Evolutionary conservation across 2,329 filamentous ascomycete genomes (phyloP).

Genomic region (Atkinsonella hypoxylon): DNA sequence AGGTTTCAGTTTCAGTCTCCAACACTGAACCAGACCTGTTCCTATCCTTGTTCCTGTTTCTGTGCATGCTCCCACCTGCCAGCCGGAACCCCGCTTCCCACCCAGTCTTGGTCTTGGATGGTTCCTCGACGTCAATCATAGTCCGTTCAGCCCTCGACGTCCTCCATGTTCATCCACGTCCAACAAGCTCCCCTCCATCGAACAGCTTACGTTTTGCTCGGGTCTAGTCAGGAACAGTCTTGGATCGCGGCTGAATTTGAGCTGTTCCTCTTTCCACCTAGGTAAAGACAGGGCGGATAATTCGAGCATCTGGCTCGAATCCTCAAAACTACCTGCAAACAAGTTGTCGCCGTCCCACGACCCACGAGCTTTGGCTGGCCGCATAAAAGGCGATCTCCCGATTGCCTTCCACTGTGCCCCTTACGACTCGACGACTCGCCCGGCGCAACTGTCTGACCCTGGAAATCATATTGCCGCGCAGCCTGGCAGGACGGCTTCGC

Average conservation of each 20-base stretch:
- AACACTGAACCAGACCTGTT: too few species aligned
- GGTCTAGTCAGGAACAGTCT: too few species aligned
- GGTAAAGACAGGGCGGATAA: not conserved
- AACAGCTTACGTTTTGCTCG: not conserved
- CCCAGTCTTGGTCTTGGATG: too few species aligned
- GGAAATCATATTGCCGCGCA: not conserved
- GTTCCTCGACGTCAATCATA: too few species aligned
- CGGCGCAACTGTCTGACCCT: not conserved
- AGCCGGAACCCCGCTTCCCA: too few species aligned
- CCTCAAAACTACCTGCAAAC: not conserved
- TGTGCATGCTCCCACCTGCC: too few species aligned
- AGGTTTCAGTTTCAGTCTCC: too few species aligned
- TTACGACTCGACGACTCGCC: not conserved
- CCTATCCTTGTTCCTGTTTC: too few species aligned
- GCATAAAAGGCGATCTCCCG: conserved; percentile 20
- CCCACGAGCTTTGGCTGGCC: conserved; percentile 10
- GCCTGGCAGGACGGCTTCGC: conserved; percentile 2
- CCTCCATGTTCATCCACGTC: not conserved
- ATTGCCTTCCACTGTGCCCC: not conserved
- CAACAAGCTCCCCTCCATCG: not conserved
- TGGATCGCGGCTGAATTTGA: not conserved
- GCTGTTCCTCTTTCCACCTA: not conserved
- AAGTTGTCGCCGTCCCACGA: not conserved
- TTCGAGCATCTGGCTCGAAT: not conserved
- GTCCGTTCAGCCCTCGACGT: too few species aligned